Conservation (phyloP, 768 basidiomycete genomes). For the Leucogyrophana mollusca region DNA sequence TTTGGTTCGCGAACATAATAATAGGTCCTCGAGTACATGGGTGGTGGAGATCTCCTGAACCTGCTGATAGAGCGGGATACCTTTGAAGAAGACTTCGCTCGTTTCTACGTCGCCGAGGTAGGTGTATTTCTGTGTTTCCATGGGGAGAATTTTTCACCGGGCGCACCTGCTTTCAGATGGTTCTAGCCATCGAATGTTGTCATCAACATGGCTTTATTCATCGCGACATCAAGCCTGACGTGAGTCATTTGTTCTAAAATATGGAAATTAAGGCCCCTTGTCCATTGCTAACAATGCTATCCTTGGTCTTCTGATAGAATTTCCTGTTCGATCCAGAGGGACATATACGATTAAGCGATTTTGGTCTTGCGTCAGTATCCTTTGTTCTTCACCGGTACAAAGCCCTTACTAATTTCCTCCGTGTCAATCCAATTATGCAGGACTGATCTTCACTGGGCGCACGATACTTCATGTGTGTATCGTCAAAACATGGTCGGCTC, state of each 20-base stretch:
- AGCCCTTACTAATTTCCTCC: conserved; percentile 8
- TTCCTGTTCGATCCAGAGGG: conserved; percentile 93
- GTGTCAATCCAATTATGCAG: conserved; percentile 38
- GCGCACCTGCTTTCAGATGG: conserved; percentile 62
- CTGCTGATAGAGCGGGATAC: conserved; percentile 90
- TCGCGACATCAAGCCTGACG: conserved; percentile 95
- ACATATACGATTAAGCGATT: conserved; percentile 93
- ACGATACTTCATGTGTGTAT: conserved; percentile 83
- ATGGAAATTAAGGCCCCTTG: conserved; percentile 27
- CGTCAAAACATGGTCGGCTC: conserved; percentile 5
- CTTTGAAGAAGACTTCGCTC: conserved; percentile 87
- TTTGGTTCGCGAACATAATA: conserved; percentile 20
- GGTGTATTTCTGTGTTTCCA: conserved; percentile 20
- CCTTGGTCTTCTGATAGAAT: conserved; percentile 54
- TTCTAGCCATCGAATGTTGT: conserved; percentile 89
- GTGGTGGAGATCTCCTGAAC: conserved; percentile 94
- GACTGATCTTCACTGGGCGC: conserved; percentile 94
- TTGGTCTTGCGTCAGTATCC: conserved; percentile 85
- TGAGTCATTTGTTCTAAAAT: conserved; percentile 36
- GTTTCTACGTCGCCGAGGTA: conserved; percentile 95
- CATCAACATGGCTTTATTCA: conserved; percentile 97
- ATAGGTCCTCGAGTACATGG: conserved; percentile 93
- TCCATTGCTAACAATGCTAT: conserved; percentile 20
- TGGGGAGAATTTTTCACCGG: conserved; percentile 17
- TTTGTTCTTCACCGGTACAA: conserved; percentile 21